Evolutionary conservation across 1,139 yeast species (phyloP), one percentile per base, ranked within the genome.

Genomic region (Magnusiomyces fungicola): DNA sequence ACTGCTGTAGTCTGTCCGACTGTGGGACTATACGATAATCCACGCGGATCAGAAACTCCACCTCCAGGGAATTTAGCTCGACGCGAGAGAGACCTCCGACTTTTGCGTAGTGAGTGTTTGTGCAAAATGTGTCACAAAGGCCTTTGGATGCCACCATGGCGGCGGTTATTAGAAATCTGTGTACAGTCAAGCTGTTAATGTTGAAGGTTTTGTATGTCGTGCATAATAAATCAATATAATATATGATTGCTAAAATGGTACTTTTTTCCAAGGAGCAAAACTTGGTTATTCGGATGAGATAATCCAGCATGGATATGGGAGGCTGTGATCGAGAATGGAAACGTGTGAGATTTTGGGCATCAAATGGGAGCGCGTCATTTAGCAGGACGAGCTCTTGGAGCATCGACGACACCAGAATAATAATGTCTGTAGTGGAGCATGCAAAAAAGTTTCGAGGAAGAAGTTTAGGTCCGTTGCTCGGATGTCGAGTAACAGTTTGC

Each of bases 261-360:
- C 92, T 85, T 54, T 86, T 83, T 56, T 89, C 95, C 55, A 90
- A 72, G 47, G 88, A 81, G 55, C 95, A 89, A 67, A 86, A 92
- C 60, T 86, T 84, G 5, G 92, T 76, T 47, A 92, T 72, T 58
- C 98, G 76, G 43, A 81, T 68, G 43, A 92, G 69, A 60, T 92
- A 92, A 50, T 86, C 87, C 54, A 76, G 77, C 6, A 89, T 79
- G 1, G 96, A 83, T 44, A 92, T 92, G 22, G 78, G 78, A 0
- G 98, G 97, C 1, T 97, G 96, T 0, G 94, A 81, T 54, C 97
- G 63, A 3, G 97, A 89, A 65, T 92, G 98, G 64, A 90, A 92
- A 56, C 97, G 73, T 0, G 98, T 92, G 47, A 92, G 72, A 43
- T 72, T 66, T 22, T 70, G 68, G 12, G 69, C 62, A 33, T 67